Conservation (phyloP, 2,329 filamentous ascomycete genomes). For the Shiraia sp. region DNA sequence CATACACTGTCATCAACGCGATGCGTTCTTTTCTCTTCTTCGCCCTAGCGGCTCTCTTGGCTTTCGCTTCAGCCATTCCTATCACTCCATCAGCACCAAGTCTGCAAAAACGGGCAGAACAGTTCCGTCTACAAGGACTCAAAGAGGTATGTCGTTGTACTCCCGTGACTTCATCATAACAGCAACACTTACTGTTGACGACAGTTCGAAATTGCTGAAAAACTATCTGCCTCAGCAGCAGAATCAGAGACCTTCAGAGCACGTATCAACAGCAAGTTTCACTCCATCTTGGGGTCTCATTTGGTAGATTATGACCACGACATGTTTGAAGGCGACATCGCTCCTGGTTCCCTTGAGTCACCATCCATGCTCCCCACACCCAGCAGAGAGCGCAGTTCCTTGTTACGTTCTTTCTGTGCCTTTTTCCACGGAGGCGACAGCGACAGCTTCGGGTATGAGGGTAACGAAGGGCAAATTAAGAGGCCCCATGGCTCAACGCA, state of each 20-base stretch:
- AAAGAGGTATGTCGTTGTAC: constrained; percentile 29
- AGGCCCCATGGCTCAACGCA: constrained; percentile 37
- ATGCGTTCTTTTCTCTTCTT: constrained; percentile 35
- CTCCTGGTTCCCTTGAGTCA: constrained; percentile 39
- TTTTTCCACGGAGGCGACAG: constrained; percentile 25
- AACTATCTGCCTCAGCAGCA: constrained; percentile 25
- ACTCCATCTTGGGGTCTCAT: constrained; percentile 22
- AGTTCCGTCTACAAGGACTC: constrained; percentile 39
- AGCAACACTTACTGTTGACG: constrained; percentile 10
- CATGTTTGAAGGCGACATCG: constrained; percentile 37
- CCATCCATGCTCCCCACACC: constrained; percentile 37
- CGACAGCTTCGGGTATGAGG: constrained; percentile 37
- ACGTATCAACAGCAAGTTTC: constrained; percentile 26
- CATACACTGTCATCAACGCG: constrained; percentile 3
- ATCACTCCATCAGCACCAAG: constrained; percentile 42
- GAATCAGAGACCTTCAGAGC: constrained; percentile 20
- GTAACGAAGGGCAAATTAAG: constrained; percentile 39
- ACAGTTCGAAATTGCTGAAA: constrained; percentile 40
- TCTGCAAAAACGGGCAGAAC: constrained; percentile 36
- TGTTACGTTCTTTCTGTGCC: constrained; percentile 27
- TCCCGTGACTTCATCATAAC: not conserved
- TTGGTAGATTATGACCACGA: constrained; percentile 28
- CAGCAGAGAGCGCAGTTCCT: constrained; percentile 8
- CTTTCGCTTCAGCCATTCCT: constrained; percentile 32
- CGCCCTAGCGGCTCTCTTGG: constrained; percentile 28